Base-by-base conservation (phyloP, 805 yeast genomes). In the Jamesozyma spencerorum region DNA sequence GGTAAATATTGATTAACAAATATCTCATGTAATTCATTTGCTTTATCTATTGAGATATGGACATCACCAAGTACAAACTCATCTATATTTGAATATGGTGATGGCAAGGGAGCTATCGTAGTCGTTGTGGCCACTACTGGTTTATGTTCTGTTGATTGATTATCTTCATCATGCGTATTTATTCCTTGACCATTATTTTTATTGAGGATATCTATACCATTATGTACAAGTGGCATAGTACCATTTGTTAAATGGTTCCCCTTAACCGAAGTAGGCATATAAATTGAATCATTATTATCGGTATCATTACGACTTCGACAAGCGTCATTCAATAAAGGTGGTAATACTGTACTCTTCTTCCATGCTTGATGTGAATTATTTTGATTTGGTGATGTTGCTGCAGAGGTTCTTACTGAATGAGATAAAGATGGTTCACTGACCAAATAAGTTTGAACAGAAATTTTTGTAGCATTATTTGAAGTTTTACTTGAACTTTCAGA, bases 1-100 rank as follows among this genome's bases (percentile, higher is more conserved):
- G 95, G 94, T 18, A 84, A 64, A 53, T 79, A 81, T 42, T 79
- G 73, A 5, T 62, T 61, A 46, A 83, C 71, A 55, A 88, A 88
- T 19, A 77, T 65, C 34, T 70, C 69, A 58, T 88, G 95, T 26
- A 88, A 67, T 48, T 76, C 79, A 34, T 73, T 69, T 0, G 95
- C 96, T 49, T 80, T 78, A 11, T 67, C 70, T 1, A 79, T 57
- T 1, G 87, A 70, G 13, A 88, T 66, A 27, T 68, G 69, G 7
- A 87, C 90, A 44, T 81, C 83, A 0, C 95, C 96, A 17, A 88
- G 62, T 2, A 74, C 72, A 53, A 84, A 85, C 49, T 83, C 90
- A 1, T 76, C 66, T 13, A 77, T 66, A 24, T 49, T 53, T 2
- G 22, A 27, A 41, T 58, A 50, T 12, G 63, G 60, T 1, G 61